Conservation (phyloP, 345 rosid species). For the Hevea brasiliensis region DNA sequence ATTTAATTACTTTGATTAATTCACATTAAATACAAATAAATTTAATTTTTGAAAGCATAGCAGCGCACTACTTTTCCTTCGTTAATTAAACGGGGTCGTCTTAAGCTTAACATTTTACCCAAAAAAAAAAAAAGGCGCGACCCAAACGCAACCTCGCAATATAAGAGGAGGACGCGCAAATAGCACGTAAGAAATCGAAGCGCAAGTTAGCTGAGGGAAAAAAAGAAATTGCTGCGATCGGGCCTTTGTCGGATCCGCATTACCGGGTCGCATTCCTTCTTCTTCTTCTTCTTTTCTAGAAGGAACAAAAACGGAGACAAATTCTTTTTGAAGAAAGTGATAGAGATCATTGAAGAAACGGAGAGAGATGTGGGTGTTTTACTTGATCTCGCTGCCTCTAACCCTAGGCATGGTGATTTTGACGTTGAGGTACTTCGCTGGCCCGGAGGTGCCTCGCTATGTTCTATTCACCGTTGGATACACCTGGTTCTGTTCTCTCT, state of each 20-base stretch:
- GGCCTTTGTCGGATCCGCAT: conserved; percentile 16
- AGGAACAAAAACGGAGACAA: neutral
- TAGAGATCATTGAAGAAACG: neutral
- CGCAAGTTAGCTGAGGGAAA: too few species aligned
- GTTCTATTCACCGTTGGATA: conserved; percentile 90
- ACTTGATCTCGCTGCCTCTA: conserved; percentile 94
- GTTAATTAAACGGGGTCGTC: too few species aligned
- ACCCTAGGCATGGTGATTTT: conserved; percentile 86
- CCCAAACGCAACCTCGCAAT: too few species aligned
- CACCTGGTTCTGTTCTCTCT: conserved; percentile 96
- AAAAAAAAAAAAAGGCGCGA: too few species aligned
- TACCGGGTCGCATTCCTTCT: conserved; percentile 8
- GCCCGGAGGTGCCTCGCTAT: conserved; percentile 92
- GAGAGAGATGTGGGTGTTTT: conserved; percentile 84
- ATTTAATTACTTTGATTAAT: too few species aligned
- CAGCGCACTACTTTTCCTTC: too few species aligned
- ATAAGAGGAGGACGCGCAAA: too few species aligned
- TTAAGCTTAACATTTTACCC: too few species aligned
- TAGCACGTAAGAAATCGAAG: too few species aligned
- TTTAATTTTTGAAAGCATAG: too few species aligned
- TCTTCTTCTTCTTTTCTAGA: neutral
- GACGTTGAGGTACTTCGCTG: conserved; percentile 85
- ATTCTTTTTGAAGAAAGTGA: neutral
- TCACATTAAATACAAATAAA: too few species aligned
- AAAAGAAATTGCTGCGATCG: neutral